These are phyloP conservation scores for Peterozyma toletana DNA, from an alignment of 805 yeast species.

Conservation along the genomic window DNA sequence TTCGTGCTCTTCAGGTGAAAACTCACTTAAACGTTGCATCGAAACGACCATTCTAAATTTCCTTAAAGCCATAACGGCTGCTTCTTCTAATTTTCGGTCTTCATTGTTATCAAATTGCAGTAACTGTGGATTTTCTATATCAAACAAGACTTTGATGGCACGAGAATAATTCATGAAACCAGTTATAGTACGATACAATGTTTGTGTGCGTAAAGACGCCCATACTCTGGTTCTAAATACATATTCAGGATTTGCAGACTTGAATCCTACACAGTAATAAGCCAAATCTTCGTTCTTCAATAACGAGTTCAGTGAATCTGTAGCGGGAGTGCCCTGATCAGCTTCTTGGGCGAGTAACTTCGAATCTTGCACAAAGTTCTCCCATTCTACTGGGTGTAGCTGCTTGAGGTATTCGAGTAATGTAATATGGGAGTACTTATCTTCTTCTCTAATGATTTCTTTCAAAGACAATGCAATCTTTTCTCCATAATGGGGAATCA, in stretches of 20 bases:
- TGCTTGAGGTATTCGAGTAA: slow-evolving; percentile 49
- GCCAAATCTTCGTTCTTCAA: slow-evolving; percentile 46
- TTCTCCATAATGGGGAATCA: slow-evolving; percentile 84
- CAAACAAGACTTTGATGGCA: slow-evolving; percentile 62
- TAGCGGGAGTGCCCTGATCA: slow-evolving; percentile 7
- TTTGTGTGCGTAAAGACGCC: slow-evolving; percentile 81
- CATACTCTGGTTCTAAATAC: slow-evolving; percentile 71
- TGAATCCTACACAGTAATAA: slow-evolving; percentile 63
- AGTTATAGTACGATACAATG: slow-evolving; percentile 71
- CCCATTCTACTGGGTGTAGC: slow-evolving; percentile 51
- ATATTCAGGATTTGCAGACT: slow-evolving; percentile 54
- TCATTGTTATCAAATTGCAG: slow-evolving; percentile 24
- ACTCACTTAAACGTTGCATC: slow-evolving; percentile 52
- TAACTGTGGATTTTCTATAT: slow-evolving; percentile 37
- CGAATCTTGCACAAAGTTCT: slow-evolving; percentile 48
- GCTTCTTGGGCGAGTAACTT: slow-evolving; percentile 43
- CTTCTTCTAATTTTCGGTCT: slow-evolving; percentile 30
- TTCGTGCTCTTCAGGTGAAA: slow-evolving; percentile 49
- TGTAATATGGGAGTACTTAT: slow-evolving; percentile 49
- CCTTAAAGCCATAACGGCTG: slow-evolving; percentile 49
- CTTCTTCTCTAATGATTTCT: slow-evolving; percentile 74
- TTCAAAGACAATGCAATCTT: slow-evolving; percentile 68
- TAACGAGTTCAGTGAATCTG: slow-evolving; percentile 3
- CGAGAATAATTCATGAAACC: slow-evolving; percentile 76
- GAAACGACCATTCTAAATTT: slow-evolving; percentile 61